Percentiles rank a stretch among this genome's conserved stretches.
These are phyloP conservation scores for Kockiozyma suomiensis DNA, from an alignment of 805 yeast genomes.

Conservation along the genomic window DNA sequence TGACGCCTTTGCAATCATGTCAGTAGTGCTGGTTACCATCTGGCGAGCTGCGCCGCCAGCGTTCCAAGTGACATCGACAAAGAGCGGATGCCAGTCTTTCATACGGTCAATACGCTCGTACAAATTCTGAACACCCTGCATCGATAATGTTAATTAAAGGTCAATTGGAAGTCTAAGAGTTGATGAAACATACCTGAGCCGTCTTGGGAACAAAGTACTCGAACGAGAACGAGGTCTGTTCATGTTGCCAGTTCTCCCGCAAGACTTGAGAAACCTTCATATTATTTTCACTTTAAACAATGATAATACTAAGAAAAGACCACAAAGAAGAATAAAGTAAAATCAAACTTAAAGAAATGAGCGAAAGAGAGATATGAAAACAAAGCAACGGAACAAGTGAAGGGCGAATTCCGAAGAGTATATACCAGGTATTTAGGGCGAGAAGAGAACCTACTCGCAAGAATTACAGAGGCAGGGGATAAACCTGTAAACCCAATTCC, in stretches of 20 bases:
- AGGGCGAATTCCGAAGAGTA: background rate
- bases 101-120: constrained; percentile 97
- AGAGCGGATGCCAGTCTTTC: constrained; percentile 88
- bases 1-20: constrained; percentile 88
- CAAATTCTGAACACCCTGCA: constrained; percentile 90
- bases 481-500: constrained; percentile 29
- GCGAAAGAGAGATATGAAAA: background rate
- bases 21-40: constrained; percentile 78
- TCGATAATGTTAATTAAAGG: no score
- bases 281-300: background rate
- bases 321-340: background rate
- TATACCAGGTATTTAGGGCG: constrained; percentile 21
- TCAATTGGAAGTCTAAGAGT: no score
- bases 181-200: constrained; percentile 46
- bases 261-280: constrained; percentile 27
- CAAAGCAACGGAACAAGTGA: background rate
- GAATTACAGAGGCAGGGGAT: constrained; percentile 27
- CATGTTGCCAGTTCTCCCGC: constrained; percentile 35
- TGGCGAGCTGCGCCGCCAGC: constrained; percentile 80
- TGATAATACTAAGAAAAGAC: no score
- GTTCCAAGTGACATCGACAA: constrained; percentile 97
- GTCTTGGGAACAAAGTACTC: constrained; percentile 98
- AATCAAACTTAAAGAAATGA: background rate
- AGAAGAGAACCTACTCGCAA: background rate
- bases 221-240: constrained; percentile 78